Conservation (phyloP, 306 rosid genomes). For the Pterocarpus macrocarpus region DNA sequence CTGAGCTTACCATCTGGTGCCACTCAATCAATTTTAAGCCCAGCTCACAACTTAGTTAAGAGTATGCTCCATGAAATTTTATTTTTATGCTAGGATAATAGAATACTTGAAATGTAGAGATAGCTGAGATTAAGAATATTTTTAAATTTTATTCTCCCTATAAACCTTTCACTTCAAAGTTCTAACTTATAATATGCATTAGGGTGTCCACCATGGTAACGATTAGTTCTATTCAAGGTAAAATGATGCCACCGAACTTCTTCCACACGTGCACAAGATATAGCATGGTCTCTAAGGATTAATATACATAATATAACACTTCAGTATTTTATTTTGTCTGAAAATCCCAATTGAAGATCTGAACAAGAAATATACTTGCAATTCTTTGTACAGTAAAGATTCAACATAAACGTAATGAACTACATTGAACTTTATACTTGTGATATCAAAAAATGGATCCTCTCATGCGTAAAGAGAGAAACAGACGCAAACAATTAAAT, state of each 20-base stretch:
- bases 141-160: neutral
- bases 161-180: neutral
- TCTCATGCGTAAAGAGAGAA: too few species aligned
- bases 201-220: neutral
- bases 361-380: constrained; percentile 6
- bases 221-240: neutral
- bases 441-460: too few species aligned
- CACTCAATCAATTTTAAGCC: neutral
- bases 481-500: too few species aligned
- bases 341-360: neutral
- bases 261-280: neutral
- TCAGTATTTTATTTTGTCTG: neutral
- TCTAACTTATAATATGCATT: neutral
- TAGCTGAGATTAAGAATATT: neutral
- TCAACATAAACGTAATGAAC: neutral
- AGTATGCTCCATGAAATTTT: neutral
- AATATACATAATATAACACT: too few species aligned
- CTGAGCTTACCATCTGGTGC: neutral
- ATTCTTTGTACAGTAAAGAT: neutral
- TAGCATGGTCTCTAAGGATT: neutral
- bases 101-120: neutral
- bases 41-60: neutral
- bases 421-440: too few species aligned
- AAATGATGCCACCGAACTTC: neutral
- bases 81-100: neutral